Evolutionary conservation across 805 yeast genomes (phyloP), one percentile per base, ranked within the genome.

Genomic region (Monosporozyma siamensis): DNA sequence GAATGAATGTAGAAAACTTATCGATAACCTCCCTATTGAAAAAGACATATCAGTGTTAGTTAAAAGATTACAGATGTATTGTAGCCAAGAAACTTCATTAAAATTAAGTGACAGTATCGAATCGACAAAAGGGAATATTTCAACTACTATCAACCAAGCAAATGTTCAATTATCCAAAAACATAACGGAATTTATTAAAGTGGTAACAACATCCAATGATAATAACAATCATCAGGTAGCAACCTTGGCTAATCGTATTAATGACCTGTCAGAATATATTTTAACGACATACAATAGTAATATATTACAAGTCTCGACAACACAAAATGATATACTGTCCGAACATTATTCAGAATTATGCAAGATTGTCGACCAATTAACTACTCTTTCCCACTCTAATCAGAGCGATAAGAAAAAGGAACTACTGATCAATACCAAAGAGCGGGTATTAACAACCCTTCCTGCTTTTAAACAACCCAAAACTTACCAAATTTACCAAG

Each of bases 401-500:
- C 23, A 27, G 9, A 11, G n/a, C 12, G 18, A 34, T 12, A 7
- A 8, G 18, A 22, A 31, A n/a, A 22, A 8, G 9, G n/a, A 26
- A n/a, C 35, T 39, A 8, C 24, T 35, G 17, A 14, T 42, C 5
- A 45, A 43, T 17, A 20, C 37, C 2, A 26, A 41, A 10, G 39
- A 44, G 4, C 17, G 10, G 2, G 20, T 36, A 14, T 42, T 39
- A 11, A 21, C 29, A 20, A 39, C 36, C 5, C 36, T 54, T 11
- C 59, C 59, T 4, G 26, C 15, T 5, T 42, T 53, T 3, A 41
- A 34, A 6, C 41, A 46, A 14, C 55, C 58, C 1, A 20, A 39
- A 4, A 44, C 50, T 32, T 45, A 42, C 18, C 15, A 41, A 8
- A 40, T 43, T 3, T 52, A 46, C 42, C 35, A 40, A 23, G 50